phyloP scores from a whole-genome alignment of 108 stramenopile species.

The Pelagomonas calceolata region DNA sequence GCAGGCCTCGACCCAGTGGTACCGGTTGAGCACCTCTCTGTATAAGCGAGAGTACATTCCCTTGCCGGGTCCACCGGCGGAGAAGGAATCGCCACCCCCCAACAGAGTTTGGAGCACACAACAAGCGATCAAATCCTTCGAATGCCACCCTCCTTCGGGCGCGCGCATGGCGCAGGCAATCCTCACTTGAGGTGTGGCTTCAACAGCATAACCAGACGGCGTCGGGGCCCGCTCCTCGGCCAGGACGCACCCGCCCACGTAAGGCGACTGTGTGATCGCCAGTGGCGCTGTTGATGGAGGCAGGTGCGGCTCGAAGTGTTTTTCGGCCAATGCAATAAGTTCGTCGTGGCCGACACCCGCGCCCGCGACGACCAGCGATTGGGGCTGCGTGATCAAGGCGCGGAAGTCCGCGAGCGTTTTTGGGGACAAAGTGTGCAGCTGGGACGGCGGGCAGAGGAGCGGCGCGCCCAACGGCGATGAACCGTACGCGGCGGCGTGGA shows the following conservation, averaged over 20 bases:
- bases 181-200: conserved; percentile 25
- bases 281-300: not conserved
- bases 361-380: conserved; percentile 73
- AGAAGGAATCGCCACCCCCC: conserved; percentile 92
- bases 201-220: conserved; percentile 45
- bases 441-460: conserved; percentile 42
- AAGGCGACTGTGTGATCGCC: no score
- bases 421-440: conserved; percentile 48
- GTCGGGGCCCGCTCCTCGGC: conserved; percentile 11
- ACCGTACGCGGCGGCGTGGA: conserved; percentile 32
- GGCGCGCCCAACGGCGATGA: conserved; percentile 23
- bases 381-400: conserved; percentile 51
- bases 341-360: conserved; percentile 85
- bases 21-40: conserved; percentile 79
- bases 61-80: conserved; percentile 98
- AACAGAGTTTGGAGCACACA: conserved; percentile 91
- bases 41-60: conserved; percentile 98
- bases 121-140: conserved; percentile 66
- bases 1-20: conserved; percentile 81
- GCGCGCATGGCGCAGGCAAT: conserved; percentile 68
- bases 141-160: conserved; percentile 89
- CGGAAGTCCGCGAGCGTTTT: conserved; percentile 53
- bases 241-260: not conserved
- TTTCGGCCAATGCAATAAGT: conserved; percentile 62
- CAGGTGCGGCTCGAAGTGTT: conserved; percentile 60